Evolutionary conservation across 805 yeast species (phyloP).

Genomic region (Danielozyma ontarioensis): DNA sequence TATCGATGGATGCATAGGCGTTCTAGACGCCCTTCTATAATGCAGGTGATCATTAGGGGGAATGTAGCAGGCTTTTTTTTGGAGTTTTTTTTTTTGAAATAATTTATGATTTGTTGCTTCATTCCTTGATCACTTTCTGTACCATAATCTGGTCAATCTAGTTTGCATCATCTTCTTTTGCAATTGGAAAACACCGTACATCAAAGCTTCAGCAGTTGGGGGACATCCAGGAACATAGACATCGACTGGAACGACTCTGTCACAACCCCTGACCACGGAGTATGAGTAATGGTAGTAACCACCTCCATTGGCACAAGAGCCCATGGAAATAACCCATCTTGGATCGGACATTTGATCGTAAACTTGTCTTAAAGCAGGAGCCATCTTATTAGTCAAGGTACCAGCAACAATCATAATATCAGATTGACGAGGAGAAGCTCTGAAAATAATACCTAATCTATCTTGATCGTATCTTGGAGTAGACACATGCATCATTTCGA

Average conservation of each 20-base stretch:
- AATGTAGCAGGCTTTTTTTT: no score
- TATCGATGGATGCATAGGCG: no score
- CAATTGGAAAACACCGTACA: constrained; percentile 85
- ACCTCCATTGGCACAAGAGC: constrained; percentile 91
- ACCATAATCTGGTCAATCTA: constrained; percentile 81
- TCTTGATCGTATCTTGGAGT: constrained; percentile 91
- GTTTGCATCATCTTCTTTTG: constrained; percentile 87
- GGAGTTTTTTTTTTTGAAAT: no score
- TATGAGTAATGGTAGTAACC: constrained; percentile 89
- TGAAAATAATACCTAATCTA: constrained; percentile 85
- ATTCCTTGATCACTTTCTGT: constrained; percentile 54
- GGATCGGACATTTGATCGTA: constrained; percentile 95
- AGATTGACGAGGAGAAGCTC: constrained; percentile 90
- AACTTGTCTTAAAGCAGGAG: constrained; percentile 88
- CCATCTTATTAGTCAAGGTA: constrained; percentile 88
- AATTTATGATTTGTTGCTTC: no score
- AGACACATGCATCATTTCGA: constrained; percentile 92
- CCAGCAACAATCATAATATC: constrained; percentile 93
- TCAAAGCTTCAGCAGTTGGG: constrained; percentile 84
- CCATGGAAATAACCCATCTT: constrained; percentile 92
- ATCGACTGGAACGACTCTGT: constrained; percentile 83
- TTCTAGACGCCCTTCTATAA: no score
- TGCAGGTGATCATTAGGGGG: no score
- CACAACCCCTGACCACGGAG: constrained; percentile 87
- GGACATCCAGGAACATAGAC: constrained; percentile 93